Conservation (phyloP, 139 green algal genomes). For the Chlorella sp. region DNA sequence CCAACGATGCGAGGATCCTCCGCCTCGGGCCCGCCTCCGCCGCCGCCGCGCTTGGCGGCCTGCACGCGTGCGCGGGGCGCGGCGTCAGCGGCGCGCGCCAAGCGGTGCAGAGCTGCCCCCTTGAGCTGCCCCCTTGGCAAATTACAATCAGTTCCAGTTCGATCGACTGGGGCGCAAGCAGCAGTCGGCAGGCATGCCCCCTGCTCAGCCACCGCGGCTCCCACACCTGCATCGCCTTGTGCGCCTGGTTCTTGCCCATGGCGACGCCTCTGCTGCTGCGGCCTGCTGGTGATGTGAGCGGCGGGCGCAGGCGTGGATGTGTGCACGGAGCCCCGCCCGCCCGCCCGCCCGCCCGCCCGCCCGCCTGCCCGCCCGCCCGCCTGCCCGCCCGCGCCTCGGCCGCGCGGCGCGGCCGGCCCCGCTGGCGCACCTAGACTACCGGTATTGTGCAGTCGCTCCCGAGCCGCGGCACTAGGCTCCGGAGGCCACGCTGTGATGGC, state of each 20-base stretch:
- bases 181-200: no score
- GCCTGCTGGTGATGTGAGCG: neutral
- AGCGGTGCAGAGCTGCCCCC: no score
- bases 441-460: no score
- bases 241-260: slow-evolving; percentile 63
- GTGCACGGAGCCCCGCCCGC: neutral
- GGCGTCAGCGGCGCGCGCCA: neutral
- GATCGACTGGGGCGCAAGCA: no score
- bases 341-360: no score
- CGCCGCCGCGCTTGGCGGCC: slow-evolving; percentile 21
- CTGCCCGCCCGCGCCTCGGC: neutral
- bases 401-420: neutral
- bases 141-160: no score
- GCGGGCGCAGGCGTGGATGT: slow-evolving; percentile 4
- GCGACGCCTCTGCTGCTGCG: neutral
- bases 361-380: no score
- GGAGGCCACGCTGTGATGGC: no score
- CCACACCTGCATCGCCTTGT: slow-evolving; percentile 44
- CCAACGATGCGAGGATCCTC: slow-evolving; percentile 5
- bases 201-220: no score
- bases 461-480: no score
- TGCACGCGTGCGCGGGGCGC: neutral
- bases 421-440: neutral
- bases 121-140: no score
- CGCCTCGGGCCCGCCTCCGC: slow-evolving; percentile 5